A percentile compares a stretch with the other conserved stretches of the same genome.
Evolutionary conservation across 1,284 basidiomycete genomes (phyloP).

Genomic region (Rhodotorula sp.): DNA sequence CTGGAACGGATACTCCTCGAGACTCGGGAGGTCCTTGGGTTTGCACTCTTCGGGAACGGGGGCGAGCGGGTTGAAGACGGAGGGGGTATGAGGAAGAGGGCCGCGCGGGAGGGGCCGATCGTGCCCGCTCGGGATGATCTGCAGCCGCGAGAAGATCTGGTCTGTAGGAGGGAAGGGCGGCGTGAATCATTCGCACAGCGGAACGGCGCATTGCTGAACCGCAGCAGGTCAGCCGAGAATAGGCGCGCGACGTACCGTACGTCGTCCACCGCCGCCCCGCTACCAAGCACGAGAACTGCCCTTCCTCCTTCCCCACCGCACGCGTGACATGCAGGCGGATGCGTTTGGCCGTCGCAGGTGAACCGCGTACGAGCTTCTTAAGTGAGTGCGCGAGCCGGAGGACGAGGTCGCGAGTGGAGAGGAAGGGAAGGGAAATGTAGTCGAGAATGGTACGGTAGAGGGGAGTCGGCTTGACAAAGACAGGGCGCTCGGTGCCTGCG

Average conservation of each 20-base stretch:
- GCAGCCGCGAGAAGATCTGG: constrained; percentile 66
- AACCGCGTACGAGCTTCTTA: background rate
- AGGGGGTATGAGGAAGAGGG: constrained; percentile 48
- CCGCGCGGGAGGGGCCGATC: constrained; percentile 18
- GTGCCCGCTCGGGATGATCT: constrained; percentile 68
- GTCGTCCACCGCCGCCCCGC: constrained; percentile 41
- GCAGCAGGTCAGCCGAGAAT: background rate
- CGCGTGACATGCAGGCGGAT: background rate
- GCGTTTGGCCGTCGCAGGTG: background rate
- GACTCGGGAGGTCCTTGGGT: constrained; percentile 6
- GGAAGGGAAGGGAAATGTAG: background rate
- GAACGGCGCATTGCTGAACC: background rate
- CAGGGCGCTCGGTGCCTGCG: constrained; percentile 2
- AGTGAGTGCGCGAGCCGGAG: background rate
- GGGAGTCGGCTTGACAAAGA: background rate
- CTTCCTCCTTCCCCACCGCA: constrained; percentile 21
- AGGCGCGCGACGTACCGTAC: constrained; percentile 41
- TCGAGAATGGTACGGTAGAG: constrained; percentile 12
- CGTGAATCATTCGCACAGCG: no score
- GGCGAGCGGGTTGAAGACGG: constrained; percentile 42
- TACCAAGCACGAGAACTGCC: constrained; percentile 18
- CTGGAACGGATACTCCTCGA: constrained; percentile 64
- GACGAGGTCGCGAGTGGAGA: constrained; percentile 3
- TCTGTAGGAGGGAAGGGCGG: constrained; percentile 34
- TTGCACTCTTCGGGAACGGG: background rate